Percentiles rank a stretch among this genome's conserved stretches.
Conservation (phyloP, 305 asterid genomes). For the Fraxinus floribunda region DNA sequence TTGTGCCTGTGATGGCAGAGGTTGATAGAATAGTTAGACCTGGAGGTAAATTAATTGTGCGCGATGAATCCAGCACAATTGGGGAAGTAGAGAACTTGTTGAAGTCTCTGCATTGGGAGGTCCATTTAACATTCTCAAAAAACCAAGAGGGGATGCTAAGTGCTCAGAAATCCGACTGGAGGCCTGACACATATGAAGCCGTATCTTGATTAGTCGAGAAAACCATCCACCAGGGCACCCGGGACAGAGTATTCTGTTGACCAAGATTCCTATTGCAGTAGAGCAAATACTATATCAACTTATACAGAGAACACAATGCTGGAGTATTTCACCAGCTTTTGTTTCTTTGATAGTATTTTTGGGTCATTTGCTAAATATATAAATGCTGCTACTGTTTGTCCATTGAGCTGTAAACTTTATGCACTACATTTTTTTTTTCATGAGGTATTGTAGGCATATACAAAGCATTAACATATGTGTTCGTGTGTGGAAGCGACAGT, state of each 20-base stretch:
- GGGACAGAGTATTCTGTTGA: not conserved
- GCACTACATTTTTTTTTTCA: not conserved
- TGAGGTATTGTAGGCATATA: not conserved
- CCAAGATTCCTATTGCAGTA: not conserved
- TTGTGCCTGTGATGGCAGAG: conserved; percentile 61
- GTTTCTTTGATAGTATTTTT: not conserved
- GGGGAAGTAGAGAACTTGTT: conserved; percentile 58
- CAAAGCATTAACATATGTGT: not conserved
- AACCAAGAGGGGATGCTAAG: conserved; percentile 60
- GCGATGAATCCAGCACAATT: conserved; percentile 56
- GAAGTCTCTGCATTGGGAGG: conserved; percentile 81
- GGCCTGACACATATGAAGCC: conserved; percentile 51
- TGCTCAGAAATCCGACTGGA: conserved; percentile 71
- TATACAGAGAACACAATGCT: not conserved
- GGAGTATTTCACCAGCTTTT: not conserved
- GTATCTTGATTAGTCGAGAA: conserved; percentile 33
- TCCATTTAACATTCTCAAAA: conserved; percentile 49
- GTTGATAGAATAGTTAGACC: conserved; percentile 77
- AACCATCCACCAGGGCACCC: not conserved
- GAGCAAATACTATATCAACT: not conserved
- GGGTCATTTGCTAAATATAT: not conserved
- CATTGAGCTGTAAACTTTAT: not conserved
- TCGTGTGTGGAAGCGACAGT: not conserved
- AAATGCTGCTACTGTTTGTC: not conserved
- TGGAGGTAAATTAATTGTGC: conserved; percentile 66